Percentiles rank a stretch among this genome's conserved stretches.
Evolutionary conservation across 495 filamentous ascomycete genomes (phyloP).

Genomic region (Aspergillus avenaceus): DNA sequence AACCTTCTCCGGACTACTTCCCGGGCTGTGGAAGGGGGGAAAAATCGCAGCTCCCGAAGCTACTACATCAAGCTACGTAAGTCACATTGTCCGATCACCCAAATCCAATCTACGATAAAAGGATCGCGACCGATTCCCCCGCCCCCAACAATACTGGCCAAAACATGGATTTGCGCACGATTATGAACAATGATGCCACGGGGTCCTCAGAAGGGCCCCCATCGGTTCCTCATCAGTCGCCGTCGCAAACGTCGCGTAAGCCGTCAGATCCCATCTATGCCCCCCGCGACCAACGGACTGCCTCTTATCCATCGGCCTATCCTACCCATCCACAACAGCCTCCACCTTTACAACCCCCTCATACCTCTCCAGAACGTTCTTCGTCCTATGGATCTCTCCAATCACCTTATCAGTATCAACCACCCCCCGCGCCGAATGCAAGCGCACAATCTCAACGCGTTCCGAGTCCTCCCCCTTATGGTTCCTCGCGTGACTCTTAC

Average conservation of each 20-base stretch:
- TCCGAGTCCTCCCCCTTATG: conserved; percentile 38
- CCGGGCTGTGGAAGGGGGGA: conserved; percentile 8
- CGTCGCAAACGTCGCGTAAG: conserved; percentile 18
- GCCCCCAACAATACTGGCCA: conserved; percentile 7
- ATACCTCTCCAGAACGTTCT: conserved; percentile 37
- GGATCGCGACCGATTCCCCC: neutral
- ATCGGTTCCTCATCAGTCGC: conserved; percentile 16
- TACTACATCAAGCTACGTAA: neutral
- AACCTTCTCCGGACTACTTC: neutral
- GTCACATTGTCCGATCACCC: neutral
- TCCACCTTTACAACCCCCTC: conserved; percentile 35
- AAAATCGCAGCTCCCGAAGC: neutral
- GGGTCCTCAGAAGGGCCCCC: conserved; percentile 29
- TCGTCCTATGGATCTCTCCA: conserved; percentile 38
- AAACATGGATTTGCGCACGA: conserved; percentile 52
- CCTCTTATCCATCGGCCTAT: conserved; percentile 25
- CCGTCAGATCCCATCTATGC: conserved; percentile 26
- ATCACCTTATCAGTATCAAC: conserved; percentile 45
- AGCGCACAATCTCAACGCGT: conserved; percentile 28
- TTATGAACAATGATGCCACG: conserved; percentile 48
- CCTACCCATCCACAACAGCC: conserved; percentile 38
- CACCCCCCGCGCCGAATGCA: conserved; percentile 29
- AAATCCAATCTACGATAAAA: too few relatives aligned
- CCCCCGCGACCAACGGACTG: conserved; percentile 25
- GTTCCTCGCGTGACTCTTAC: conserved; percentile 31